Base-by-base conservation (phyloP, 768 basidiomycete genomes). In the Trametes cubensis region DNA sequence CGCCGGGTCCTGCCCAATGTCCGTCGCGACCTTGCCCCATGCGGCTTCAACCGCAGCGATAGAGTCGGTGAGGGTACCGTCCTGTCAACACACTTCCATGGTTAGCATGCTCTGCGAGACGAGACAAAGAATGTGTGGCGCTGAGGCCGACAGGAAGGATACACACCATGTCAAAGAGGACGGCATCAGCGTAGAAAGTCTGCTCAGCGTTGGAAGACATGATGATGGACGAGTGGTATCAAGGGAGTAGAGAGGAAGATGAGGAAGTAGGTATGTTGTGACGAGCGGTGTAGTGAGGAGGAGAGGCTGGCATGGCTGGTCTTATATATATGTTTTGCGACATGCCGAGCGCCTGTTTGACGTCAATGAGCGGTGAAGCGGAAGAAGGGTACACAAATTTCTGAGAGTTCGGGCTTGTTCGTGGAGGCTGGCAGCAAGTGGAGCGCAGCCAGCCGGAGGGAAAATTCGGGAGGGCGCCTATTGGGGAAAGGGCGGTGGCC, bases 21-120 rank as follows among this genome's bases (percentile, higher is more conserved):
- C 87, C 53, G 76, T 75, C 2, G 89, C 88, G 46, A 90, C 87
- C 68, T 84, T 84, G 30, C 83, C 83, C 89, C 89, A 90, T 4
- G 89, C 89, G 3, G 86, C 86, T 71, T 90, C 87, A 62, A 89
- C 87, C 4, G 87, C 85, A 20, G 83, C 75, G 71, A 90, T 90
- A 18, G 87, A 88, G 71, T 90, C 87, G 45, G 88, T 89, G 55
- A 89, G 79, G 17, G 88, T 90, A 46, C 86, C 87, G 70, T 88
- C 85, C 86, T 86, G 56, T 50, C 39, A 54, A 68, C 60, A 69
- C 66, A 64, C 57, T 65, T 50, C 46, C 42, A 55, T 50, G 51
- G 52, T 59, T 57, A 49, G 61, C 38, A 53, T 26, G 34, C 40
- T 56, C 50, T 47, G 63, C 8, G 34, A 17, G 5, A 41, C 59